Base-by-base conservation (phyloP, 192 early-diverging fungal genomes). In the Gigaspora rosea region DNA sequence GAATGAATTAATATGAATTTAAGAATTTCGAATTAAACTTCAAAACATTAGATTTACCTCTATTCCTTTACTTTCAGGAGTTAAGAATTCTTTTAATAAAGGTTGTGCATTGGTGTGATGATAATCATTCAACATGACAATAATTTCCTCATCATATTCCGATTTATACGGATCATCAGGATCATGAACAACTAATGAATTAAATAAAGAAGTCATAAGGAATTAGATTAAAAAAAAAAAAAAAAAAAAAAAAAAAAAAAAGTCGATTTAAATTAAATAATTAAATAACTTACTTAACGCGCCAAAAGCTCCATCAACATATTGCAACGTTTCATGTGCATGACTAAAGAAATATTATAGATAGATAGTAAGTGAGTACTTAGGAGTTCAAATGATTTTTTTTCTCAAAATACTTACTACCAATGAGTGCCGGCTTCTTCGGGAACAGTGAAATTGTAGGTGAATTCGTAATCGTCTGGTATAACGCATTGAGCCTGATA, bases 351-450 rank as follows among this genome's bases (percentile, higher is more conserved):
- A 73, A 73, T 59, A 73, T 73, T 73, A 61, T 62, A 73, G 8
- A 73, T 73, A 73, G 46, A 57, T 46, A 59, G 72, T 73, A 46
- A 73, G 72, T 73, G 58, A 73, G 72, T 73, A 73, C 57, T 59
- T 59, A 73, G 41, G 72, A 59, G 2, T 73, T 73, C 54, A 73
- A 61, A 73, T 62, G 72, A 41, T 46, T 46, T 66, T 59, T 59
- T 72, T 71, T 73, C 72, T 61, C 72, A 59, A 73, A 59, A 73
- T 73, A 73, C 72, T 73, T 35, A 73, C 50, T 80, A 82, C 87
- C 87, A 88, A 52, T 84, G 85, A 73, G 83, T 84, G 35, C 85
- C 87, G 64, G 73, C 77, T 58, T 83, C 72, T 52, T 78, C 75
- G 13, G 82, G 33, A 32, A 83, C 82, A 15, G 82, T 78, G 61